A percentile compares a stretch with the other conserved stretches of the same genome.
Conservation (phyloP, 495 filamentous ascomycete species). For the Xylaria acuta region DNA sequence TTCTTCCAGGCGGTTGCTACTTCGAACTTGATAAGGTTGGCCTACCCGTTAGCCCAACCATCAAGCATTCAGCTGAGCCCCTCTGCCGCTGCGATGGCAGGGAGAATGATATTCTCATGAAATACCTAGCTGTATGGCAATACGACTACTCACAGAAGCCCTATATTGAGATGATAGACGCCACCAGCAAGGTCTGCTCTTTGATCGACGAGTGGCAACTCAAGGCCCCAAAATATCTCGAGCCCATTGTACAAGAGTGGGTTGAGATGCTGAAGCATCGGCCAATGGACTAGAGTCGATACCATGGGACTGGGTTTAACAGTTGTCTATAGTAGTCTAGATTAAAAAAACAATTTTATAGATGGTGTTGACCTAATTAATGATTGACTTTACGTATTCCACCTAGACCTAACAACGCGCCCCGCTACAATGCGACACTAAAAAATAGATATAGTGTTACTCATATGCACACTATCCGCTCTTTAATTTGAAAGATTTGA, state of each 20-base stretch:
- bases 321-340: neutral
- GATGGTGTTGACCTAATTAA: neutral
- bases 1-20: neutral
- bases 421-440: no score
- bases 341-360: neutral
- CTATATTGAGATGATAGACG: neutral
- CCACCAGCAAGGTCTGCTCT: neutral
- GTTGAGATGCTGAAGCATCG: neutral
- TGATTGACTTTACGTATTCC: neutral
- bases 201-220: neutral
- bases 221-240: neutral
- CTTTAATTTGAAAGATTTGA: neutral
- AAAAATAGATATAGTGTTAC: no score
- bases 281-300: neutral
- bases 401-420: no score
- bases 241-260: neutral
- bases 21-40: neutral
- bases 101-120: neutral
- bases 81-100: neutral
- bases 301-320: neutral
- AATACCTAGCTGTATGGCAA: conserved; percentile 3
- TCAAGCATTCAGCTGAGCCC: neutral
- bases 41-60: neutral
- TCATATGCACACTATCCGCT: neutral
- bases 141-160: neutral